A percentile compares a stretch with the other conserved stretches of the same genome.
Conservation (phyloP, 768 basidiomycete species). For the Suillus sp. region DNA sequence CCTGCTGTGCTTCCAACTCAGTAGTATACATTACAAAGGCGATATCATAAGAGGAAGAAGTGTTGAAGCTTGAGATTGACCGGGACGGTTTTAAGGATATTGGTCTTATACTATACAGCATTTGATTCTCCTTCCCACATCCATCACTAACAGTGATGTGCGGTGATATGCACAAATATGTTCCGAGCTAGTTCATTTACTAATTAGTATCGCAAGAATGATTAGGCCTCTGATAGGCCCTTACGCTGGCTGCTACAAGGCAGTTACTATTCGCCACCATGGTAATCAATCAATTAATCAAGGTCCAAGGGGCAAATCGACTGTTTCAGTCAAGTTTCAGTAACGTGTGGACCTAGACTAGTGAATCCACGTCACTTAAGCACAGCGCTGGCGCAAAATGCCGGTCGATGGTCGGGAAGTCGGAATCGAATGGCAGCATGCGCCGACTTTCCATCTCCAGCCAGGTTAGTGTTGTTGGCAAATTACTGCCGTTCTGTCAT, state of each 20-base stretch:
- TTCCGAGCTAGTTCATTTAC: not conserved
- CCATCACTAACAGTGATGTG: not conserved
- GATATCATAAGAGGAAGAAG: not conserved
- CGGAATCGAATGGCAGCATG: not conserved
- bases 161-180: not conserved
- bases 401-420: not conserved
- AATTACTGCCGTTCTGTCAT: too few relatives aligned
- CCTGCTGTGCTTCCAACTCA: not conserved
- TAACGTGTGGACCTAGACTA: not conserved
- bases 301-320: too few relatives aligned
- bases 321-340: not conserved
- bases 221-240: not conserved
- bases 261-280: not conserved
- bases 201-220: not conserved
- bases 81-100: not conserved
- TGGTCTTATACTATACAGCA: not conserved
- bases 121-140: not conserved
- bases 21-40: not conserved
- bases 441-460: too few relatives aligned
- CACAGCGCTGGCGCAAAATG: not conserved
- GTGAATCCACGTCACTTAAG: not conserved
- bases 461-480: too few relatives aligned
- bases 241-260: not conserved
- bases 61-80: not conserved
- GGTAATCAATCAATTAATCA: not conserved